These are phyloP conservation scores for Coelastrella sp. DNA, from an alignment of 139 green algal genomes.

Conservation along the genomic window DNA sequence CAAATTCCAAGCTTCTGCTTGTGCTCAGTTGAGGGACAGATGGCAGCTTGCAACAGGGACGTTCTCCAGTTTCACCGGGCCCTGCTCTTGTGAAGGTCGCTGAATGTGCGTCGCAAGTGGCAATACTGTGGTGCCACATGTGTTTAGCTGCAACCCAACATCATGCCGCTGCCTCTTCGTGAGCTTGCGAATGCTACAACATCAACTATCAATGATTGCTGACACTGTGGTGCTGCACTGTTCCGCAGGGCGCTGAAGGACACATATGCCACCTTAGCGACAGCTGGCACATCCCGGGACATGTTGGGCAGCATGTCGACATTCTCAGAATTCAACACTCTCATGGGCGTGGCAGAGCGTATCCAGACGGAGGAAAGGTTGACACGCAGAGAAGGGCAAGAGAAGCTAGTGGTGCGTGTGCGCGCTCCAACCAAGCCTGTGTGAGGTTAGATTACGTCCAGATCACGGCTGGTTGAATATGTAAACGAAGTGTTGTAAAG, in stretches of 20 bases:
- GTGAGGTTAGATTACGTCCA: not conserved
- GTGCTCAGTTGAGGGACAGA: no score
- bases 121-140: no score
- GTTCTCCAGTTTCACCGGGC: no score
- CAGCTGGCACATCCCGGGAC: constrained; percentile 65
- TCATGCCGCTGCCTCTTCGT: no score
- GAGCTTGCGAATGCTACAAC: no score
- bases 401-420: constrained; percentile 62
- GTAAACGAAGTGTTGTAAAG: no score
- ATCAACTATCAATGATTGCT: not conserved
- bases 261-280: constrained; percentile 44
- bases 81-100: no score
- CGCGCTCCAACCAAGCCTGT: constrained; percentile 34
- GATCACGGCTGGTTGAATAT: no score
- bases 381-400: constrained; percentile 37
- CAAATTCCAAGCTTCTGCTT: no score
- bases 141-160: no score
- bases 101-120: no score
- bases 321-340: constrained; percentile 71
- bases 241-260: constrained; percentile 46
- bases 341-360: constrained; percentile 72
- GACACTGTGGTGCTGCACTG: not conserved
- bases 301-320: constrained; percentile 60
- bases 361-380: constrained; percentile 64
- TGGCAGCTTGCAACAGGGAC: no score